These are phyloP conservation scores for Candida mattraensis DNA, from an alignment of 805 yeast genomes.

Conservation along the genomic window DNA sequence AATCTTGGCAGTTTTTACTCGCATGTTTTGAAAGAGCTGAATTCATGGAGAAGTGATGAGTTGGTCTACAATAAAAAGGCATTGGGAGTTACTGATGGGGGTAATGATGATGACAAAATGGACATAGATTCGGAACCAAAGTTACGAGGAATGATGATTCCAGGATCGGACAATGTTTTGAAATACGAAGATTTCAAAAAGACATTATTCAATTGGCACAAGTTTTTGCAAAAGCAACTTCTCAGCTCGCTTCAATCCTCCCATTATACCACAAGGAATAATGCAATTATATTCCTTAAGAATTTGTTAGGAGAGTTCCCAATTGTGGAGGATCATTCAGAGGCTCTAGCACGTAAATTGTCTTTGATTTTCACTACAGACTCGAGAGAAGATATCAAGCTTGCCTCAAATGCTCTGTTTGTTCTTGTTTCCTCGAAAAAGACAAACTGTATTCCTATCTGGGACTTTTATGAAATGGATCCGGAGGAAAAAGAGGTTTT, in stretches of 20 bases:
- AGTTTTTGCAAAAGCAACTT: slow-evolving; percentile 44
- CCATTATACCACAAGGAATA: slow-evolving; percentile 78
- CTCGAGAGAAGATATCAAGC: slow-evolving; percentile 72
- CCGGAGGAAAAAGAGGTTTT: slow-evolving; percentile 41
- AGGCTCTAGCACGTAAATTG: slow-evolving; percentile 46
- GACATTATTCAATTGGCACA: slow-evolving; percentile 56
- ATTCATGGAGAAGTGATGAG: slow-evolving; percentile 39
- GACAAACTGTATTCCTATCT: slow-evolving; percentile 47
- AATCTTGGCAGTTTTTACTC: slow-evolving; percentile 74
- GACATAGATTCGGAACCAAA: slow-evolving; percentile 5
- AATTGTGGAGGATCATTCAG: slow-evolving; percentile 64
- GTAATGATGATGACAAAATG: slow-evolving; percentile 4
- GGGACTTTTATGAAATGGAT: slow-evolving; percentile 56
- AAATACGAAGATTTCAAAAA: slow-evolving; percentile 38
- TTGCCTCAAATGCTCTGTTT: slow-evolving; percentile 70
- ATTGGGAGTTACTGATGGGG: slow-evolving; percentile 19
- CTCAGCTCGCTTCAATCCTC: slow-evolving; percentile 42
- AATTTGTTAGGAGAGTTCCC: slow-evolving; percentile 63
- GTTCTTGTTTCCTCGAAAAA: slow-evolving; percentile 63
- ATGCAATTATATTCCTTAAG: slow-evolving; percentile 75
- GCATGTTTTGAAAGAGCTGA: slow-evolving; percentile 46
- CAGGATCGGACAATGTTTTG: slow-evolving; percentile 24
- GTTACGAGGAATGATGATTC: slow-evolving; percentile 18
- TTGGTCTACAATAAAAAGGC: slow-evolving; percentile 33
- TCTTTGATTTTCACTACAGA: slow-evolving; percentile 52